phyloP scores from a whole-genome alignment of 371 early-diverging fungal genomes.

The Rhizopus sp. region DNA sequence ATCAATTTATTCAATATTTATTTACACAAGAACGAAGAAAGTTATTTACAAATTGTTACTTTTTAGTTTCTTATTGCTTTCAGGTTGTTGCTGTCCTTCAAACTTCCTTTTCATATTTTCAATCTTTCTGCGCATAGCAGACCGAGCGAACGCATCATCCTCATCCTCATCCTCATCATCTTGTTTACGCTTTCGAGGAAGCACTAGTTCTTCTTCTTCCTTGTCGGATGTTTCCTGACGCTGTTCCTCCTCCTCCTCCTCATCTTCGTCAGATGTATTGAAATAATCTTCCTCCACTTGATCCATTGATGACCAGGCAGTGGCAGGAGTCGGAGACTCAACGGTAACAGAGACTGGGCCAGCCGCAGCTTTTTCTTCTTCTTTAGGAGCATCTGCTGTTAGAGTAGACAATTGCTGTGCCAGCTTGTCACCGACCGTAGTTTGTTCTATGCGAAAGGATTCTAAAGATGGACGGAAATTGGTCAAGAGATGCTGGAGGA shows the following conservation, averaged over 20 bases:
- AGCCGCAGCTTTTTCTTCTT: constrained; percentile 4
- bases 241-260: constrained; percentile 53
- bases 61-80: no score
- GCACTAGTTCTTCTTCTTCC: not conserved
- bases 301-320: constrained; percentile 56
- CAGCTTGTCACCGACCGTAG: constrained; percentile 56
- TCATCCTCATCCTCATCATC: constrained; percentile 2
- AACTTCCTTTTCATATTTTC: not conserved
- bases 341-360: no score
- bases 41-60: no score
- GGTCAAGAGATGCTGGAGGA: constrained; percentile 75
- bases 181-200: not conserved
- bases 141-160: not conserved
- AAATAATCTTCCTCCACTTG: constrained; percentile 88
- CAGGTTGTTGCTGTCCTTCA: not conserved
- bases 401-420: constrained; percentile 20
- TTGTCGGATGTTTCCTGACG: not conserved
- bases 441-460: constrained; percentile 62
- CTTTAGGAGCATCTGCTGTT: constrained; percentile 4
- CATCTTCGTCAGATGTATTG: constrained; percentile 70
- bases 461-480: constrained; percentile 63
- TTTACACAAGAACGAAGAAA: no score
- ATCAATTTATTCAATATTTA: no score
- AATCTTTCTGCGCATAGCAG: not conserved
- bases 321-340: not conserved